Conservation (phyloP, 2,329 filamentous ascomycete genomes). For the Colletotrichum caudatum region DNA sequence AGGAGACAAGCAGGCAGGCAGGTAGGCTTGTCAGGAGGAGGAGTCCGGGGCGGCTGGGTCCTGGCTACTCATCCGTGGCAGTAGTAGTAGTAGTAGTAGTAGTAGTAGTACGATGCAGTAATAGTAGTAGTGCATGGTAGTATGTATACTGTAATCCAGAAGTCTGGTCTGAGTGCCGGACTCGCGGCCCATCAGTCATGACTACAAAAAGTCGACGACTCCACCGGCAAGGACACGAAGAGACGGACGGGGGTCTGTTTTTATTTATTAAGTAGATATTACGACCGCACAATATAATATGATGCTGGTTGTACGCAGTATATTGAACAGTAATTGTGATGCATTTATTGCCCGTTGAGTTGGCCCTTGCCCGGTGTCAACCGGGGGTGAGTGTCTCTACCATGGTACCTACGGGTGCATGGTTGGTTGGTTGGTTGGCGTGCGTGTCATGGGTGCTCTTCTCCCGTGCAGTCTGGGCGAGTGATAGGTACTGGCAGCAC, state of each 20-base stretch:
- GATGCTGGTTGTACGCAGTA: neutral
- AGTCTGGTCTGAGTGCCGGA: conserved; percentile 24
- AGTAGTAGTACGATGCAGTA: neutral
- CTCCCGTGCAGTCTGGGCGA: neutral
- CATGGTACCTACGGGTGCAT: no score
- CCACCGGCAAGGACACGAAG: conserved; percentile 10
- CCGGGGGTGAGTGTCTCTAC: neutral
- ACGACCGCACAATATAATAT: neutral
- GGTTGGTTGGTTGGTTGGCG: neutral
- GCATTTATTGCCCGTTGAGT: no score
- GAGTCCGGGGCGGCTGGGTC: conserved; percentile 13
- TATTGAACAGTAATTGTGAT: neutral
- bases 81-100: neutral
- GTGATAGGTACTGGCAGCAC: neutral
- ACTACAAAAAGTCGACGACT: conserved; percentile 10
- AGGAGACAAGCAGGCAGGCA: conserved; percentile 11
- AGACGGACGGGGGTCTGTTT: conserved; percentile 4
- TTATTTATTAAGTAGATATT: neutral
- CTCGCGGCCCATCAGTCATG: conserved; percentile 19
- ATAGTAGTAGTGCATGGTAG: neutral
- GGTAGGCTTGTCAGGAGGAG: conserved; percentile 8
- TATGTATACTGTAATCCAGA: conserved; percentile 16
- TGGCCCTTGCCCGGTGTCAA: neutral
- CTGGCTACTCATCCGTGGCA: neutral
- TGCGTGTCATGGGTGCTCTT: neutral